A percentile compares a stretch with the other conserved stretches of the same genome.
These are phyloP conservation scores for Tetraselmis chui DNA, from an alignment of 139 green algal species.

Conservation along the genomic window DNA sequence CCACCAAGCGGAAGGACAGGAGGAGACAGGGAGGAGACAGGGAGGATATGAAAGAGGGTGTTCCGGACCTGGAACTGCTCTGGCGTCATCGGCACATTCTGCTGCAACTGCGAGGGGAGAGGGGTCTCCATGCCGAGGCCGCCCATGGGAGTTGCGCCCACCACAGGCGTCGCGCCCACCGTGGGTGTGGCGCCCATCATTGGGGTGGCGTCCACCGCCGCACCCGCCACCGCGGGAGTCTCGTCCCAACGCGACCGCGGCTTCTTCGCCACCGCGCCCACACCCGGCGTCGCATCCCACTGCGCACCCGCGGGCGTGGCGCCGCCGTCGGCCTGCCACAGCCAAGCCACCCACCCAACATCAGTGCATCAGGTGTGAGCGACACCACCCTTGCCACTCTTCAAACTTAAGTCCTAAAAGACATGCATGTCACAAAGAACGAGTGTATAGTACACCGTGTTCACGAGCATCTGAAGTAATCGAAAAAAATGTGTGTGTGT, in stretches of 20 bases:
- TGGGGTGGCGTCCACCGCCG: background rate
- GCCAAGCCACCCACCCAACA: too few relatives aligned
- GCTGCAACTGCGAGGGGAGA: slow-evolving; percentile 18
- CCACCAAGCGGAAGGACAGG: too few relatives aligned
- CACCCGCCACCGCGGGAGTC: slow-evolving; percentile 49
- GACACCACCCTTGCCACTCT: too few relatives aligned
- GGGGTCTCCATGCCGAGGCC: slow-evolving; percentile 65
- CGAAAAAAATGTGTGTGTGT: too few relatives aligned
- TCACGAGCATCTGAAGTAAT: too few relatives aligned
- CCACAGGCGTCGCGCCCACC: slow-evolving; percentile 29
- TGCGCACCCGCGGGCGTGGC: slow-evolving; percentile 23
- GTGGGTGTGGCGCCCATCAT: slow-evolving; percentile 26
- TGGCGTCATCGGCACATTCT: slow-evolving; percentile 54
- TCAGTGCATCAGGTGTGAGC: too few relatives aligned
- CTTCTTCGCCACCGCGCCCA: slow-evolving; percentile 33
- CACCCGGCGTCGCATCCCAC: slow-evolving; percentile 13
- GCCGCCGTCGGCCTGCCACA: slow-evolving; percentile 20
- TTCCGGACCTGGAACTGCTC: slow-evolving; percentile 73
- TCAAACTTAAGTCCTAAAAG: too few relatives aligned
- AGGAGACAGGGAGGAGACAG: too few relatives aligned
- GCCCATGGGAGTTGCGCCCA: slow-evolving; percentile 55
- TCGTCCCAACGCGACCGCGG: slow-evolving; percentile 74
- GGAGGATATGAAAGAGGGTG: too few relatives aligned
- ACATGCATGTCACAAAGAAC: too few relatives aligned
- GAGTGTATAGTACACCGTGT: too few relatives aligned